phyloP scores from a whole-genome alignment of 2,329 filamentous ascomycete species.

The Fusarium cicatricum region DNA sequence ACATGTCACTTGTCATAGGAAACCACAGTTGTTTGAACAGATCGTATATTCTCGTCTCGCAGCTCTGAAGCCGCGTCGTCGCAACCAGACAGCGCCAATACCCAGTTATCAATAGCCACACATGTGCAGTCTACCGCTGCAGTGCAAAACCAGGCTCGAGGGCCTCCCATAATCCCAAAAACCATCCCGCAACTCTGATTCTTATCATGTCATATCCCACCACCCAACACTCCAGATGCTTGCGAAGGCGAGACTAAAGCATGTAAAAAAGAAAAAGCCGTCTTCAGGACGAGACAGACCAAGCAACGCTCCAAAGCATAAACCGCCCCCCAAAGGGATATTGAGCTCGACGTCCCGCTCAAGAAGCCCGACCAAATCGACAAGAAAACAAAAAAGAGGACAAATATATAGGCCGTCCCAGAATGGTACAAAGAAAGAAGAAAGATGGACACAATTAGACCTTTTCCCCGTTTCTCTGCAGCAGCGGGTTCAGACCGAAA shows the following conservation, averaged over 20 bases:
- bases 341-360: slow-evolving; percentile 26
- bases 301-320: slow-evolving; percentile 41
- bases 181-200: slow-evolving; percentile 44
- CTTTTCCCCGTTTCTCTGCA: slow-evolving; percentile 46
- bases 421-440: slow-evolving; percentile 42
- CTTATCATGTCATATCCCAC: slow-evolving; percentile 46
- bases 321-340: slow-evolving; percentile 33
- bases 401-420: slow-evolving; percentile 43
- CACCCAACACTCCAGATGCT: slow-evolving; percentile 45
- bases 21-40: slow-evolving; percentile 37
- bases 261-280: slow-evolving; percentile 21
- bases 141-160: slow-evolving; percentile 49
- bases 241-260: slow-evolving; percentile 40
- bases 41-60: slow-evolving; percentile 52
- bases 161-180: slow-evolving; percentile 45
- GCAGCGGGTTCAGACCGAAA: slow-evolving; percentile 42
- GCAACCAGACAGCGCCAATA: slow-evolving; percentile 46
- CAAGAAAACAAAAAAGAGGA: slow-evolving; percentile 39
- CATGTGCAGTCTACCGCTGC: slow-evolving; percentile 42
- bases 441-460: slow-evolving; percentile 38
- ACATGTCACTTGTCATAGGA: neutral
- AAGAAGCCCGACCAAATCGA: slow-evolving; percentile 24
- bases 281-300: slow-evolving; percentile 41
- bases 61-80: slow-evolving; percentile 43
- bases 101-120: slow-evolving; percentile 46